A percentile compares a stretch with the other conserved stretches of the same genome.
phyloP scores from a whole-genome alignment of 148 eudicot species.

The Fagopyrum homotropicum region DNA sequence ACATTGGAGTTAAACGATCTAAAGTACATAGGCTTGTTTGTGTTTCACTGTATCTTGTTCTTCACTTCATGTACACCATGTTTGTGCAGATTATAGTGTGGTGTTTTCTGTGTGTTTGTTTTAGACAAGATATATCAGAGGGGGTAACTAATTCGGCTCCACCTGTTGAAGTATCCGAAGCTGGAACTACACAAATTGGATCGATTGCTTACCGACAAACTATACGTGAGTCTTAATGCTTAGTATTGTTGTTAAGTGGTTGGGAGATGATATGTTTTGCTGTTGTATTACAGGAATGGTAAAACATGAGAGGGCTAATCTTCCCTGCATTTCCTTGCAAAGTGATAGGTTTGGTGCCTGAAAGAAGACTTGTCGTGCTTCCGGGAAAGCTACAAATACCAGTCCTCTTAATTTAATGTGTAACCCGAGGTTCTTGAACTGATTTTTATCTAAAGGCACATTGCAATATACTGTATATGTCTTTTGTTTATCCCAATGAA shows the following conservation, averaged over 20 bases:
- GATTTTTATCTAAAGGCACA: background rate
- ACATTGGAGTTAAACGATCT: constrained; percentile 76
- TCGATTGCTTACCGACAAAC: constrained; percentile 63
- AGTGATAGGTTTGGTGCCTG: constrained; percentile 74
- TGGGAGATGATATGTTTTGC: background rate
- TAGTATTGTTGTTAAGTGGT: background rate
- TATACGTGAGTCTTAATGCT: constrained; percentile 33
- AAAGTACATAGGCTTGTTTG: constrained; percentile 33
- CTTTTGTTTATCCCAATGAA: background rate
- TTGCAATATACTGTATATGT: background rate
- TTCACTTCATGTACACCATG: background rate
- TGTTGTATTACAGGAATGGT: constrained; percentile 50
- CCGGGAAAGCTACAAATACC: constrained; percentile 52
- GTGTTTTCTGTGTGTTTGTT: constrained; percentile 4
- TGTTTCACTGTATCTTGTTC: background rate
- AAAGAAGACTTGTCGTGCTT: constrained; percentile 62
- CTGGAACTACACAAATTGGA: constrained; percentile 69
- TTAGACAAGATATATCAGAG: constrained; percentile 80
- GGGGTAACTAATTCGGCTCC: constrained; percentile 80
- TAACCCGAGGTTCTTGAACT: background rate
- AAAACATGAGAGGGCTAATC: constrained; percentile 65
- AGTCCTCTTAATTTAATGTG: constrained; percentile 20
- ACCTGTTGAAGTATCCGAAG: constrained; percentile 83
- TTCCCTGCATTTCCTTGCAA: constrained; percentile 59
- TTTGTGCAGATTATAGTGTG: background rate